A percentile compares a stretch with the other conserved stretches of the same genome.
Evolutionary conservation across 2,329 filamentous ascomycete species (phyloP).

Genomic region (Phaeosphaeriaceae sp.): DNA sequence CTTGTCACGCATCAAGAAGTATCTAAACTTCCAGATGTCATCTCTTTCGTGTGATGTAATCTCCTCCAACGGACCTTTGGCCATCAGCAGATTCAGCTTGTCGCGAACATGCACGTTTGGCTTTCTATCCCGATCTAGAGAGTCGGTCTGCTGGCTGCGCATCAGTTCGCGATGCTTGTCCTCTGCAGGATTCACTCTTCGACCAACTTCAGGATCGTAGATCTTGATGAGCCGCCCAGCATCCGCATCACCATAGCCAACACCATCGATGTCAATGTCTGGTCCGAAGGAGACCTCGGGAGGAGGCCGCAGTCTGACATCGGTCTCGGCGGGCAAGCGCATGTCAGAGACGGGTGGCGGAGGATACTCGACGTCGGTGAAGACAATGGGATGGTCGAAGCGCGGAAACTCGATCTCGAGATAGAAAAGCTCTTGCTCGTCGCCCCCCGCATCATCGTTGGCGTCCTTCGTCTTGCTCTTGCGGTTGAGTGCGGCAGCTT

Average conservation of each 20-base stretch:
- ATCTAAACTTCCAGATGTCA: constrained; percentile 95
- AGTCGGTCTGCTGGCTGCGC: constrained; percentile 90
- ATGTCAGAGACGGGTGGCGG: constrained; percentile 82
- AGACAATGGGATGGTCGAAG: constrained; percentile 95
- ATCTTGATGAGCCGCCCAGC: constrained; percentile 76
- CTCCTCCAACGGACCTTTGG: constrained; percentile 89
- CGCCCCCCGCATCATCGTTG: constrained; percentile 37
- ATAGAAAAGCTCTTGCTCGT: constrained; percentile 72
- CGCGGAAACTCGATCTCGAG: constrained; percentile 91
- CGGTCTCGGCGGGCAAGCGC: constrained; percentile 67
- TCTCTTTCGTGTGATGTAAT: constrained; percentile 92
- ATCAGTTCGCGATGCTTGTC: constrained; percentile 92
- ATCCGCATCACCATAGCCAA: constrained; percentile 58
- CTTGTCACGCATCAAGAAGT: constrained; percentile 92
- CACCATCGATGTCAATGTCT: constrained; percentile 76
- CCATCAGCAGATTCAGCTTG: constrained; percentile 88
- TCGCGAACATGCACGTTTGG: constrained; percentile 96
- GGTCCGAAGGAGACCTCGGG: constrained; percentile 91
- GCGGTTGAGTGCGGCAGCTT: constrained; percentile 47
- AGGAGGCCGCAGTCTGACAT: constrained; percentile 76
- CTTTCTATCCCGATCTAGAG: constrained; percentile 92
- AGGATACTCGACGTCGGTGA: constrained; percentile 91
- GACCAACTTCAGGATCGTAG: constrained; percentile 91
- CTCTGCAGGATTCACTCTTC: constrained; percentile 90
- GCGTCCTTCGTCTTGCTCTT: constrained; percentile 23